A percentile compares a stretch with the other conserved stretches of the same genome.
Conservation (phyloP, 192 early-diverging fungal species). For the Piromyces finnis region DNA sequence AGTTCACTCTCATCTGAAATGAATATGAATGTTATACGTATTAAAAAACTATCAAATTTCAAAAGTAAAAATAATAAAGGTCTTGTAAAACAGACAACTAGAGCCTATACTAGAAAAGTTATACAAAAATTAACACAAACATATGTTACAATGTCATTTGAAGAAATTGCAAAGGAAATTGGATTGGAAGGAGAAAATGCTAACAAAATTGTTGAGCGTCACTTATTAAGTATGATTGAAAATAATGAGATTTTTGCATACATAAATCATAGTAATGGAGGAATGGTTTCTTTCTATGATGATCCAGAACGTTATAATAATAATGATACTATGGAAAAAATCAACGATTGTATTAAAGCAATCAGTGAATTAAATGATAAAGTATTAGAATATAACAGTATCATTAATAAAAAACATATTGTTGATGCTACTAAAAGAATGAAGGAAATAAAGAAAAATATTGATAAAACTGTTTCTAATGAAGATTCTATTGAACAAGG, state of each 20-base stretch:
- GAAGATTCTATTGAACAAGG: neutral
- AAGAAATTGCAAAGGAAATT: slow-evolving; percentile 44
- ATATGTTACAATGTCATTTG: slow-evolving; percentile 52
- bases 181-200: slow-evolving; percentile 8
- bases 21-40: neutral
- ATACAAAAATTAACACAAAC: slow-evolving; percentile 59
- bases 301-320: slow-evolving; percentile 21
- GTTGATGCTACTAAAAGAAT: neutral
- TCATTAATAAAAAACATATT: neutral
- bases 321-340: slow-evolving; percentile 11
- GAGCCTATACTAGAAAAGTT: slow-evolving; percentile 15
- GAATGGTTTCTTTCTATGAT: slow-evolving; percentile 59
- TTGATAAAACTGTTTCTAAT: neutral
- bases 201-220: slow-evolving; percentile 21
- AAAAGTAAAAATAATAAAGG: slow-evolving; percentile 29
- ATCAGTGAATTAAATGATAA: slow-evolving; percentile 8
- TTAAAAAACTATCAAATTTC: neutral
- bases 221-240: slow-evolving; percentile 40
- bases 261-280: slow-evolving; percentile 14
- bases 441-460: neutral
- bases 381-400: slow-evolving; percentile 1
- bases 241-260: slow-evolving; percentile 21
- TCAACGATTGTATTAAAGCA: slow-evolving; percentile 24
- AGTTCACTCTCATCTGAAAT: neutral
- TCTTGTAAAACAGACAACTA: slow-evolving; percentile 29